Evolutionary conservation across 345 rosid species (phyloP).

Genomic region (Cochlearia excelsa): DNA sequence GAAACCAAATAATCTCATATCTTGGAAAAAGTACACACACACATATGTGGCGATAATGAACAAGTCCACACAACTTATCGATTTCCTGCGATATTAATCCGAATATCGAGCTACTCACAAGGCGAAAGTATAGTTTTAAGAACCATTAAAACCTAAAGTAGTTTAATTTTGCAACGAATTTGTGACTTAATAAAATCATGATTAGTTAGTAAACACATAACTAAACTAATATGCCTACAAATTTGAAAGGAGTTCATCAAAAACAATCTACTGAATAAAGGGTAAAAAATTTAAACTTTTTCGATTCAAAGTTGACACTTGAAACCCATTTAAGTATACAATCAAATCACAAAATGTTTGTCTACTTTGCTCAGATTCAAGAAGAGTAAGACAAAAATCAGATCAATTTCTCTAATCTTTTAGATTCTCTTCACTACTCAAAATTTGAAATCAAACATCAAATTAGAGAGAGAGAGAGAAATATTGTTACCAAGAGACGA

Average conservation of each 20-base stretch:
- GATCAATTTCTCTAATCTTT: not conserved
- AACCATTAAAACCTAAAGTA: too few species aligned
- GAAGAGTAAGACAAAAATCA: not conserved
- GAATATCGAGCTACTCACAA: too few species aligned
- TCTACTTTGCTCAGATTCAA: conserved; percentile 1
- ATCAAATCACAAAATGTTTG: conserved; percentile 7
- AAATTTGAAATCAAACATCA: conserved; percentile 1
- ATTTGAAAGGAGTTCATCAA: too few species aligned
- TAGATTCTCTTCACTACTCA: not conserved
- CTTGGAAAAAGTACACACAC: not conserved
- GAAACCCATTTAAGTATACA: not conserved
- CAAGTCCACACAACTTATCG: not conserved
- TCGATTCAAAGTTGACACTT: not conserved
- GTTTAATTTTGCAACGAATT: too few species aligned
- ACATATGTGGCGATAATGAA: not conserved
- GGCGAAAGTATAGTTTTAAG: too few species aligned
- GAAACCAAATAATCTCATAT: conserved; percentile 1
- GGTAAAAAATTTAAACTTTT: too few species aligned
- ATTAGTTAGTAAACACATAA: too few species aligned
- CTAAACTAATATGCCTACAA: too few species aligned
- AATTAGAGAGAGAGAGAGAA: conserved; percentile 10
- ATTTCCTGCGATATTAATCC: too few species aligned
- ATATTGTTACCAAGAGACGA: conserved; percentile 67
- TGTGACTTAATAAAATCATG: too few species aligned
- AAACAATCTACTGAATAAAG: too few species aligned